Evolutionary conservation across 2,329 filamentous ascomycete genomes (phyloP).

Genomic region (Arachnopeziza araneosa): DNA sequence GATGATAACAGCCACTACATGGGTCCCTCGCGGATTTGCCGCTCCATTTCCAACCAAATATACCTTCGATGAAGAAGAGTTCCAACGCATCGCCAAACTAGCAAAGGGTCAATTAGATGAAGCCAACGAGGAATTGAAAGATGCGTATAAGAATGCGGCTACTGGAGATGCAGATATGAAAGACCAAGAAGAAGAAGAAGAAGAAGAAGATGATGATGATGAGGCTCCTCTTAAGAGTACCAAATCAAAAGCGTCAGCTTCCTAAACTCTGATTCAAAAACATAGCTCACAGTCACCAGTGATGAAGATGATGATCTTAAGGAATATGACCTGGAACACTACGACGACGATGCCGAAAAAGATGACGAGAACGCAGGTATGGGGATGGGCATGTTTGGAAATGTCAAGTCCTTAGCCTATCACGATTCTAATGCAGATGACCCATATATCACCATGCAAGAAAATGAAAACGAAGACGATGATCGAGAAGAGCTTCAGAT

Average conservation of each 20-base stretch:
- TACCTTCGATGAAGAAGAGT: slow-evolving; percentile 53
- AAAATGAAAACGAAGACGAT: slow-evolving; percentile 60
- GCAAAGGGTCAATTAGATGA: slow-evolving; percentile 69
- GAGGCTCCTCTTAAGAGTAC: slow-evolving; percentile 26
- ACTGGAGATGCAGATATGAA: slow-evolving; percentile 30
- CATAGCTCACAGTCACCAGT: slow-evolving; percentile 26
- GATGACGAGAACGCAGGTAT: slow-evolving; percentile 58
- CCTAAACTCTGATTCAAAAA: slow-evolving; percentile 17
- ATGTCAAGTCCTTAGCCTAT: slow-evolving; percentile 88
- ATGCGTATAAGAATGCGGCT: slow-evolving; percentile 36
- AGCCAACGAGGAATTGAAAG: slow-evolving; percentile 77
- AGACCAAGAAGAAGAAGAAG: slow-evolving; percentile 35
- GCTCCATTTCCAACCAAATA: slow-evolving; percentile 54
- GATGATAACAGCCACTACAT: slow-evolving; percentile 55
- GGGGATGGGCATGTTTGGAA: slow-evolving; percentile 88
- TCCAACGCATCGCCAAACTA: slow-evolving; percentile 51
- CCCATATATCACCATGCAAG: slow-evolving; percentile 88
- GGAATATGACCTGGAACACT: slow-evolving; percentile 94
- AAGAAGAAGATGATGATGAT: slow-evolving; percentile 32
- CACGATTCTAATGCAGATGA: slow-evolving; percentile 93
- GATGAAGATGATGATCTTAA: slow-evolving; percentile 81
- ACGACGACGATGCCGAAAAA: slow-evolving; percentile 74
- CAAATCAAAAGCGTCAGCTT: slow-evolving; percentile 35
- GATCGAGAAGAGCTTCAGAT: slow-evolving; percentile 94
- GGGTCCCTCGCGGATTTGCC: slow-evolving; percentile 54